Conservation (phyloP, 2,329 filamentous ascomycete species). For the Septoria petroselini region DNA sequence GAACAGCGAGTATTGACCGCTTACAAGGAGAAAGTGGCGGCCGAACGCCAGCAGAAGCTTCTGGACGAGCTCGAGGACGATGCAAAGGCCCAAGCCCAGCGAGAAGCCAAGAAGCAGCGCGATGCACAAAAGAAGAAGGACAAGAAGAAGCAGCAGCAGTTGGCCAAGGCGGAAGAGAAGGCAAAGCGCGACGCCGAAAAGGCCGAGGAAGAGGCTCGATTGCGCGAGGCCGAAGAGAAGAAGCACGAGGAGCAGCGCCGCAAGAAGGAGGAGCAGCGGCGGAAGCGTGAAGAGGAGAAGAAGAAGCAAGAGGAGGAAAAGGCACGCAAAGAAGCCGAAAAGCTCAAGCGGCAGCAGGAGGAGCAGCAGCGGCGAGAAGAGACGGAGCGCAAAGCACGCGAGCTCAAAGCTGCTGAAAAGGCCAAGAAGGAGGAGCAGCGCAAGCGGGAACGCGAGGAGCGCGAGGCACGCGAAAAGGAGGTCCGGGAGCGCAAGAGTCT, state of each 20-base stretch:
- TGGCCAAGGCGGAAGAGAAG: constrained; percentile 85
- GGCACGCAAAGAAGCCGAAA: constrained; percentile 79
- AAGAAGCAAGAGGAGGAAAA: constrained; percentile 89
- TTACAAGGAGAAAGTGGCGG: constrained; percentile 96
- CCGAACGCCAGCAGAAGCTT: constrained; percentile 85
- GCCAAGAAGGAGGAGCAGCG: constrained; percentile 68
- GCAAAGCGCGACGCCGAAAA: constrained; percentile 83
- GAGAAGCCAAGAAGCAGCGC: constrained; percentile 87
- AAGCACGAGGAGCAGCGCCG: constrained; percentile 75
- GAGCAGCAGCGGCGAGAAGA: constrained; percentile 84
- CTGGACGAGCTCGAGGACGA: constrained; percentile 91
- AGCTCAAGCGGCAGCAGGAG: constrained; percentile 72
- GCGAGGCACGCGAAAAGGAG: constrained; percentile 67
- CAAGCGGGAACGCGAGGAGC: constrained; percentile 70
- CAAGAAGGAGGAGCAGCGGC: constrained; percentile 84
- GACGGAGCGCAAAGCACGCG: constrained; percentile 75
- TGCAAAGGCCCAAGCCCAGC: constrained; percentile 68
- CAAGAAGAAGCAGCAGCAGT: constrained; percentile 84
- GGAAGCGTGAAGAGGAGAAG: constrained; percentile 85
- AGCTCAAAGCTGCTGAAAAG: constrained; percentile 77
- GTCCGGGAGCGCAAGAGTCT: constrained; percentile 64
- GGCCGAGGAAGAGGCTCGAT: constrained; percentile 77
- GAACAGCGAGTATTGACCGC: constrained; percentile 93
- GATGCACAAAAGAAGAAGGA: constrained; percentile 95
- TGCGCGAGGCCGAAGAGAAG: constrained; percentile 71